Percentiles rank a stretch among this genome's conserved stretches.
These are phyloP conservation scores for Leavenworthia alabamica DNA, from an alignment of 345 rosid species.

Conservation along the genomic window DNA sequence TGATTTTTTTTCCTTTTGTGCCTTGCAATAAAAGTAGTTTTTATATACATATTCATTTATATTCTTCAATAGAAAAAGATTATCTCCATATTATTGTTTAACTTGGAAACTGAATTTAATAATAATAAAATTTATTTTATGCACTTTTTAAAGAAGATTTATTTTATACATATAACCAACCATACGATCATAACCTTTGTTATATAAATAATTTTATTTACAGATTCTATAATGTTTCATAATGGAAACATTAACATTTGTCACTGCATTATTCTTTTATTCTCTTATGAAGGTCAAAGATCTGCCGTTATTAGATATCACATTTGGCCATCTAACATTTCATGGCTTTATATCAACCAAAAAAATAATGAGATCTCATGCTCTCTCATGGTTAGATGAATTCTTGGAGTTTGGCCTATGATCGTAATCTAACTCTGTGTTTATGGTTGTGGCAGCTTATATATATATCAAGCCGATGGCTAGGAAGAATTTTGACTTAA, in stretches of 20 bases:
- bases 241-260: too few species aligned
- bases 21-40: too few species aligned
- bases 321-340: background rate
- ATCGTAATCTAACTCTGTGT: background rate
- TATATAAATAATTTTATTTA: background rate
- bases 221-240: background rate
- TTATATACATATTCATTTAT: background rate
- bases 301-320: background rate
- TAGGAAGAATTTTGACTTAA: background rate
- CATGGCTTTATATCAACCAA: background rate
- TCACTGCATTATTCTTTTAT: background rate
- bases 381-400: background rate
- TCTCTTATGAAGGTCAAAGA: background rate
- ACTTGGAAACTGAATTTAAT: background rate
- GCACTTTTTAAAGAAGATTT: too few species aligned
- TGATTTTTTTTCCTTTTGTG: too few species aligned
- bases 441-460: conserved; percentile 4
- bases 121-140: background rate
- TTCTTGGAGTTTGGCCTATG: background rate
- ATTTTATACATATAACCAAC: background rate
- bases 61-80: background rate
- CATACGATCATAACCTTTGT: background rate
- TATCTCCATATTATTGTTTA: background rate
- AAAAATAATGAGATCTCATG: background rate
- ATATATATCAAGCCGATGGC: conserved; percentile 11